Conservation (phyloP, 768 basidiomycete genomes). For the Mycena haematopus region DNA sequence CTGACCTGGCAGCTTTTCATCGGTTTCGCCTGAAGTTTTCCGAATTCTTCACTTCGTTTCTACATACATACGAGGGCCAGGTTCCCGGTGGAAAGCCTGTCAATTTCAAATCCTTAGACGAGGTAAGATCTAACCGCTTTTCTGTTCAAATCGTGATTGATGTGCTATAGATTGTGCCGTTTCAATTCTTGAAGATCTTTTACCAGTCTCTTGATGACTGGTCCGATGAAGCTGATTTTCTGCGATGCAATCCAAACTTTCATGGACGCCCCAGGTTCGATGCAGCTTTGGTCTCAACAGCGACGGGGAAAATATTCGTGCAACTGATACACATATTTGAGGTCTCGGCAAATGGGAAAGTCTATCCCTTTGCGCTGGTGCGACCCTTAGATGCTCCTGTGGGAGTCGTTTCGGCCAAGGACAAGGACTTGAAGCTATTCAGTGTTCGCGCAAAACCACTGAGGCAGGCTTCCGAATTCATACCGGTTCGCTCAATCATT, state of each 20-base stretch:
- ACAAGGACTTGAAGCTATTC: conserved; percentile 34
- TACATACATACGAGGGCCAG: not conserved
- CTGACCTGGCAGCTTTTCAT: conserved; percentile 12
- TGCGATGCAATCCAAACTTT: conserved; percentile 31
- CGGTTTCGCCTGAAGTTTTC: conserved; percentile 18
- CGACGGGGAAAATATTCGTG: not conserved
- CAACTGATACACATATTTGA: conserved; percentile 2
- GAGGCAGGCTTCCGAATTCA: conserved; percentile 27
- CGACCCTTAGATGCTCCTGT: conserved; percentile 5
- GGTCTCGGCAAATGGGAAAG: not conserved
- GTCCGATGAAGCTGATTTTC: conserved; percentile 26
- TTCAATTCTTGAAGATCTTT: conserved; percentile 26
- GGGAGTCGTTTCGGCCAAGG: conserved; percentile 12
- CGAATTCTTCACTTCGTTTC: conserved; percentile 2
- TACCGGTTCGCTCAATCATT: conserved; percentile 38
- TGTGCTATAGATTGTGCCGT: not conserved
- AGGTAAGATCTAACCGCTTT: too few species aligned
- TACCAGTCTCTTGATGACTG: conserved; percentile 33
- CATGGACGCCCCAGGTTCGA: conserved; percentile 21
- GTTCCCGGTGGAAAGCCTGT: not conserved
- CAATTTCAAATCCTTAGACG: not conserved
- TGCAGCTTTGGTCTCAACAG: not conserved
- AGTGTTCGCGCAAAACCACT: conserved; percentile 22
- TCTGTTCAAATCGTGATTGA: too few species aligned
- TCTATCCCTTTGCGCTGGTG: conserved; percentile 1